Percentiles rank a stretch among this genome's conserved stretches.
These are phyloP conservation scores for Chlorella sp. DNA, from an alignment of 139 green algal genomes.

Conservation along the genomic window DNA sequence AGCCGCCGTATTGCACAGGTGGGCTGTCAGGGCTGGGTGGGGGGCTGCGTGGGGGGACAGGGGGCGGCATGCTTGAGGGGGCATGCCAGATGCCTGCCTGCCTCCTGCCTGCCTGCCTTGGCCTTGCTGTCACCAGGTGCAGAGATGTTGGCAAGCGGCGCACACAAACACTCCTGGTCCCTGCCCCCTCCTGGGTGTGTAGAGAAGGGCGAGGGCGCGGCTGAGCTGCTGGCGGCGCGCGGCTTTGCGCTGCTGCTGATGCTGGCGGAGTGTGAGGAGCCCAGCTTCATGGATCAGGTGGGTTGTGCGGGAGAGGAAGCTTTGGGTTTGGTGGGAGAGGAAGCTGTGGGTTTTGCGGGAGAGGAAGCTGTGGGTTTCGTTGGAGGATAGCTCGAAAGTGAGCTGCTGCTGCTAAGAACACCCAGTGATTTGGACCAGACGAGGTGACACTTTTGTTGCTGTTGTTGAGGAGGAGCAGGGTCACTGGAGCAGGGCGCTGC, in stretches of 20 bases:
- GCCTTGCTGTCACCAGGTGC: neutral
- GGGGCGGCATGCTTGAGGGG: neutral
- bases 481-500: no score
- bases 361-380: no score
- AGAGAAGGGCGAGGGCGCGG: slow-evolving; percentile 38
- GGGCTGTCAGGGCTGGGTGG: neutral
- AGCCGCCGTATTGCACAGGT: slow-evolving; percentile 46
- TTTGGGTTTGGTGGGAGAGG: no score
- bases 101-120: neutral
- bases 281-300: slow-evolving; percentile 38
- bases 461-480: no score
- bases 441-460: no score
- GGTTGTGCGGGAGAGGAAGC: neutral
- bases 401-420: no score
- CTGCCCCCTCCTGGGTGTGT: neutral
- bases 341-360: no score
- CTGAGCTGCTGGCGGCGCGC: slow-evolving; percentile 49
- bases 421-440: no score
- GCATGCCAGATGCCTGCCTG: neutral
- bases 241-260: slow-evolving; percentile 48
- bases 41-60: neutral
- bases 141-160: no score
- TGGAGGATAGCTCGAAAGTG: no score
- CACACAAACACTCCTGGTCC: neutral
- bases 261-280: slow-evolving; percentile 39